A percentile compares a stretch with the other conserved stretches of the same genome.
Evolutionary conservation across 2,329 filamentous ascomycete species (phyloP).

Genomic region (Beauveria sp.): DNA sequence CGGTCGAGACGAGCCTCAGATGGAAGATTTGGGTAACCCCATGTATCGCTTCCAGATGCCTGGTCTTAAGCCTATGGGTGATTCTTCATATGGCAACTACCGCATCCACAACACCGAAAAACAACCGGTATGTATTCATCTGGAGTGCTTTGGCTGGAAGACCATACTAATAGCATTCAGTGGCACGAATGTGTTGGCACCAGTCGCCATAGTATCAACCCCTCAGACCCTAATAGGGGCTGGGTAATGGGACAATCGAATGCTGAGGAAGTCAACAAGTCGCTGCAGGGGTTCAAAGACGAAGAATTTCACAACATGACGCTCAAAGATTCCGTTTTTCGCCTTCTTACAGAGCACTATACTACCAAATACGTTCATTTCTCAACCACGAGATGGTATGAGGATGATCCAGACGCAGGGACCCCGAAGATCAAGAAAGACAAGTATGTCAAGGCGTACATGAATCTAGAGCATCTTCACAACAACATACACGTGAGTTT

Average conservation of each 20-base stretch:
- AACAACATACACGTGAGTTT: background rate
- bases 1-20: constrained; percentile 3
- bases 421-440: too few species aligned
- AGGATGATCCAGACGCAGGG: background rate
- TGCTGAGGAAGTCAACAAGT: background rate
- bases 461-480: background rate
- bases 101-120: background rate
- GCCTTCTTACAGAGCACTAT: constrained; percentile 19
- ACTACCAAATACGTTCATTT: constrained; percentile 18
- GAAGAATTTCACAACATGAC: background rate
- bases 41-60: constrained; percentile 17
- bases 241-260: background rate
- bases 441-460: background rate
- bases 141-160: background rate
- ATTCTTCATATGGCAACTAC: background rate
- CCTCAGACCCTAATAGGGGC: background rate
- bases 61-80: constrained; percentile 3
- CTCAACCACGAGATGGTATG: background rate
- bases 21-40: constrained; percentile 6
- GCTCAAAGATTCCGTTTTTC: constrained; percentile 17
- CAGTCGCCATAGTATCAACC: background rate
- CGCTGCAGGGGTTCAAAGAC: background rate
- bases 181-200: background rate
- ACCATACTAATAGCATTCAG: background rate
- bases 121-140: background rate